These are phyloP conservation scores for Apophysomyces elegans DNA, from an alignment of 371 early-diverging fungal species.

Conservation along the genomic window DNA sequence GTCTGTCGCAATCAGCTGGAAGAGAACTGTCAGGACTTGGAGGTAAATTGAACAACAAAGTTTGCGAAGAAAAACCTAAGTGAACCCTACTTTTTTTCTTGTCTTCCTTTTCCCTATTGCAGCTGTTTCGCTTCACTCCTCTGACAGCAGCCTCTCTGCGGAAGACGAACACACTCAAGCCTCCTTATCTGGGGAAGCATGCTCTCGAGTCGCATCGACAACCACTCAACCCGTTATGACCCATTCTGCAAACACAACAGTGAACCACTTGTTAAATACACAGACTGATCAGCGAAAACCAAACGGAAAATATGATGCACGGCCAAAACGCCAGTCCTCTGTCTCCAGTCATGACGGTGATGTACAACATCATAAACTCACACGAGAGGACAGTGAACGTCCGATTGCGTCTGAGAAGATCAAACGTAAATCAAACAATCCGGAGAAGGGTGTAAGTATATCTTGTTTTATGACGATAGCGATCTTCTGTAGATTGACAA, in stretches of 20 bases:
- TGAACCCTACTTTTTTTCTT: neutral
- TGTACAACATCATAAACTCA: constrained; percentile 47
- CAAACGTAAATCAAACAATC: constrained; percentile 46
- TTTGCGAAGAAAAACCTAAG: neutral
- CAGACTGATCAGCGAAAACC: constrained; percentile 17
- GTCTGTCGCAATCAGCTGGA: neutral
- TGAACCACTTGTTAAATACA: neutral
- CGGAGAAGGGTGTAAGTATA: constrained; percentile 36
- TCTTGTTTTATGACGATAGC: neutral
- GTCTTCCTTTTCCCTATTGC: neutral
- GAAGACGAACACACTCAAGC: constrained; percentile 31
- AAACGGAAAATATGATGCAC: constrained; percentile 15
- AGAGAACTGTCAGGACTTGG: constrained; percentile 4
- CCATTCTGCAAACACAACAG: constrained; percentile 8
- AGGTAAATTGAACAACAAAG: neutral
- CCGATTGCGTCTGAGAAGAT: constrained; percentile 61
- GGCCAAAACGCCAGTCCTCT: constrained; percentile 1
- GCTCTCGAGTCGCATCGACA: constrained; percentile 26
- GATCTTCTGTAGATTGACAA: neutral
- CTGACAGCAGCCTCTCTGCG: constrained; percentile 43
- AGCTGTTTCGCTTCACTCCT: constrained; percentile 43
- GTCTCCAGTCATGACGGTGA: constrained; percentile 17
- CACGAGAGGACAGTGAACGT: constrained; percentile 53
- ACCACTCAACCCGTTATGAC: constrained; percentile 51
- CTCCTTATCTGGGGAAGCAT: constrained; percentile 31